Evolutionary conservation across 768 basidiomycete species (phyloP).

Genomic region (Tephrocybe sp.): DNA sequence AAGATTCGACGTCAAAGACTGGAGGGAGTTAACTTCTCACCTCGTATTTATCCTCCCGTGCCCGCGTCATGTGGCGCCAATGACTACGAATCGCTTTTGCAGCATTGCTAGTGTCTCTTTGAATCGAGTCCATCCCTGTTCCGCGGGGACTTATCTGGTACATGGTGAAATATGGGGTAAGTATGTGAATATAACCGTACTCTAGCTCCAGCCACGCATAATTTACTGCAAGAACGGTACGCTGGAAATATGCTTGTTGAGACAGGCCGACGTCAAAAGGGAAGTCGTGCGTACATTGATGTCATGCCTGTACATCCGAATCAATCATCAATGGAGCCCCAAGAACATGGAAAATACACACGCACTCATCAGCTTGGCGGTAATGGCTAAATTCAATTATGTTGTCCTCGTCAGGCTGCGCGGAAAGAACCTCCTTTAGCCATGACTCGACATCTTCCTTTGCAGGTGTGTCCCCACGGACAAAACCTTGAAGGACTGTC

Average conservation of each 20-base stretch:
- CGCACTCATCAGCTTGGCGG: conserved; percentile 36
- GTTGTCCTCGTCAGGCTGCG: conserved; percentile 31
- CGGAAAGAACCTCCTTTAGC: conserved; percentile 36
- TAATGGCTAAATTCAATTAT: conserved; percentile 40
- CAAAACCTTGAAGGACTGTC: conserved; percentile 45
- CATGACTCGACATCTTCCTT: conserved; percentile 35
- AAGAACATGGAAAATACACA: conserved; percentile 3
- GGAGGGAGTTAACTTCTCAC: conserved; percentile 1
- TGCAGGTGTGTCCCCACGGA: conserved; percentile 44
- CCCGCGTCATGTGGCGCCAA: background rate
- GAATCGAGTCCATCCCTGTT: conserved; percentile 25
- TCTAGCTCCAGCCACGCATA: conserved; percentile 49
- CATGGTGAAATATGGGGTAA: conserved; percentile 43
- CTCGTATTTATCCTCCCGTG: conserved; percentile 12
- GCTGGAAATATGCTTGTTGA: too few species aligned
- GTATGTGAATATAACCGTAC: conserved; percentile 38
- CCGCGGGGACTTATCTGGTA: conserved; percentile 34
- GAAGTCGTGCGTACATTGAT: conserved; percentile 12
- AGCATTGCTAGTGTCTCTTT: conserved; percentile 26
- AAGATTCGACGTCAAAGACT: too few species aligned
- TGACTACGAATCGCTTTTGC: conserved; percentile 18
- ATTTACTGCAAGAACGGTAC: conserved; percentile 38
- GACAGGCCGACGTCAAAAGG: too few species aligned
- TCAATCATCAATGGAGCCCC: background rate
- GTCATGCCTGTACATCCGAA: conserved; percentile 8